These are phyloP conservation scores for Phytopythium kandeliae DNA, from an alignment of 352 stramenopile genomes.

Conservation along the genomic window DNA sequence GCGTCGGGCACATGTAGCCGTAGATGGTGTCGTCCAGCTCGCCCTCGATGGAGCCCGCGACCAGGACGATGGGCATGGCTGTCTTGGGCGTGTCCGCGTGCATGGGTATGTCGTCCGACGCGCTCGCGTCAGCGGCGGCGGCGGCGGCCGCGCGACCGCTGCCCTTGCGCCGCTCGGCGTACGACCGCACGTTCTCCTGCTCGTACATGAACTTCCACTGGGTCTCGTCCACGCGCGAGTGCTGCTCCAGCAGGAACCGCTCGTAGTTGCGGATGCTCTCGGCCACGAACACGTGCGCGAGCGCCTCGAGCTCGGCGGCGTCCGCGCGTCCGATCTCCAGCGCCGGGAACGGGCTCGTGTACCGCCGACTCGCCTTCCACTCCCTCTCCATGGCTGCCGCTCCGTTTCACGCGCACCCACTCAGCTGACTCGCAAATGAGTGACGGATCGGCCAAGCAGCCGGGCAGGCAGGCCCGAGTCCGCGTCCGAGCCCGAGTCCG, in stretches of 20 bases:
- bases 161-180: conserved; percentile 12
- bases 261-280: conserved; percentile 25
- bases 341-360: conserved; percentile 21
- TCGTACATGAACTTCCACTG: conserved; percentile 37
- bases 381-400: conserved; percentile 8
- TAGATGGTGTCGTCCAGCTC: conserved; percentile 36
- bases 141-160: too few species aligned
- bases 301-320: conserved; percentile 18
- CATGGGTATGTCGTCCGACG: conserved; percentile 5
- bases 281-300: conserved; percentile 22
- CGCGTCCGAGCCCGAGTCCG: too few species aligned
- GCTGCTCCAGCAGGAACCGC: conserved; percentile 16
- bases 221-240: conserved; percentile 14
- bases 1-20: conserved; percentile 21
- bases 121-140: background rate
- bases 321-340: conserved; percentile 18
- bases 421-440: too few species aligned
- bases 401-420: too few species aligned
- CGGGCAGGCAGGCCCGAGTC: too few species aligned
- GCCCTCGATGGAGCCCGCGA: conserved; percentile 25
- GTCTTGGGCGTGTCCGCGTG: conserved; percentile 9
- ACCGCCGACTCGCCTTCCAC: conserved; percentile 17
- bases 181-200: conserved; percentile 27
- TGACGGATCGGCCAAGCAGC: too few species aligned
- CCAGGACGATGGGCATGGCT: conserved; percentile 23